Conservation (phyloP, 371 early-diverging fungal species). For the Pancytospora epiphaga region DNA sequence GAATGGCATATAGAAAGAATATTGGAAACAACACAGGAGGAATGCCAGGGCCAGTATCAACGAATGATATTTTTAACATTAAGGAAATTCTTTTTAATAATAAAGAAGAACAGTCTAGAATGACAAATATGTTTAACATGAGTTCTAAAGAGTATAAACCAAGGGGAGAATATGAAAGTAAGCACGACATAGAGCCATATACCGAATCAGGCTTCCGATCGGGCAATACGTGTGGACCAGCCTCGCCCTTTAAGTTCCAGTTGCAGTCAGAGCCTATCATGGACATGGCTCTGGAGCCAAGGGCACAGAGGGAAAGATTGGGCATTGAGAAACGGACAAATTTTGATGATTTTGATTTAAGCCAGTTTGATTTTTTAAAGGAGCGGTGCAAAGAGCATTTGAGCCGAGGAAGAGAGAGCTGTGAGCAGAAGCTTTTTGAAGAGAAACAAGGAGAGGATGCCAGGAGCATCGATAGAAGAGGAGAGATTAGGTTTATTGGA, state of each 20-base stretch:
- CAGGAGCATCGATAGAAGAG: neutral
- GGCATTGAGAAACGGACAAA: neutral
- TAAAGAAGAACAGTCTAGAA: neutral
- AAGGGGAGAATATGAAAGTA: neutral
- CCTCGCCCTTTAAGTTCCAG: too few relatives aligned
- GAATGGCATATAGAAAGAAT: neutral
- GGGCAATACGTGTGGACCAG: neutral
- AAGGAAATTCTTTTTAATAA: neutral
- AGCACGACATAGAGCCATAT: neutral
- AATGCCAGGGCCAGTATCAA: neutral
- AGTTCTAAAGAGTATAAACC: neutral
- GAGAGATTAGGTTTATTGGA: neutral
- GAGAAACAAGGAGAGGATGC: neutral
- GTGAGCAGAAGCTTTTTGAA: neutral
- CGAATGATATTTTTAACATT: conserved; percentile 1
- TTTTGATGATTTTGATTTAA: conserved; percentile 13
- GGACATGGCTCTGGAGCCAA: neutral
- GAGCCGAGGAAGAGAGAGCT: neutral
- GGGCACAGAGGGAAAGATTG: neutral
- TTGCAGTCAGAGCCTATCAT: too few relatives aligned
- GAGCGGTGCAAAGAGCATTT: conserved; percentile 6
- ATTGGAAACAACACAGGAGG: neutral
- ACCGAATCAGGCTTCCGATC: neutral
- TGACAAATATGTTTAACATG: neutral
- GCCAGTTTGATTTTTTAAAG: conserved; percentile 19